Evolutionary conservation across 495 filamentous ascomycete species (phyloP).

Genomic region (Emericellopsis terricola): DNA sequence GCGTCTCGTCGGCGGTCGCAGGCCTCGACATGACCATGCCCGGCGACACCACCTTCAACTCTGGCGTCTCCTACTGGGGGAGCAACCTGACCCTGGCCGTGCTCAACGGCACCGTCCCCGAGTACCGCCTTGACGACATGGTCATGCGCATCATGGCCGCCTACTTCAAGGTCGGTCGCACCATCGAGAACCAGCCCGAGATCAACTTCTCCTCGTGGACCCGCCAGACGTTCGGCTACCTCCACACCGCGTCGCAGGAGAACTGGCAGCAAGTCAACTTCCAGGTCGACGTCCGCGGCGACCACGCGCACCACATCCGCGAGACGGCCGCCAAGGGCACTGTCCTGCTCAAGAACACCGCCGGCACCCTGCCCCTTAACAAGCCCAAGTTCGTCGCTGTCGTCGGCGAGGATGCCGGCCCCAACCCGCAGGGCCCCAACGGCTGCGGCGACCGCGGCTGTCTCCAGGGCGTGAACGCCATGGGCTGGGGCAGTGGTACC

Average conservation of each 20-base stretch:
- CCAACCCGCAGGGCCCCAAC: constrained; percentile 67
- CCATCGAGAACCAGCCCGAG: constrained; percentile 33
- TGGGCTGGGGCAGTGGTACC: constrained; percentile 89
- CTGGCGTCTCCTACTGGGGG: constrained; percentile 64
- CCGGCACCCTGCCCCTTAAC: constrained; percentile 55
- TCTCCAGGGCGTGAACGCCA: constrained; percentile 69
- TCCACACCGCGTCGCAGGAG: constrained; percentile 40
- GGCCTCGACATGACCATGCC: constrained; percentile 95
- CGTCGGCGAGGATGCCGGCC: constrained; percentile 74
- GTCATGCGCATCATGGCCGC: constrained; percentile 81
- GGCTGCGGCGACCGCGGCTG: constrained; percentile 72
- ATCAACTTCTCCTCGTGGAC: constrained; percentile 89
- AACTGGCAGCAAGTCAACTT: constrained; percentile 57
- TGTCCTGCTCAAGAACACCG: constrained; percentile 75
- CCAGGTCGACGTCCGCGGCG: constrained; percentile 65
- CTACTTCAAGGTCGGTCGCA: constrained; percentile 76
- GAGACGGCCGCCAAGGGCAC: constrained; percentile 58
- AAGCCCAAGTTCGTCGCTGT: constrained; percentile 60
- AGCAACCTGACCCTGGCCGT: constrained; percentile 68
- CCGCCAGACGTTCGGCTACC: constrained; percentile 48
- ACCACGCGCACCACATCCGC: constrained; percentile 56
- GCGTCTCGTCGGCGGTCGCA: constrained; percentile 59
- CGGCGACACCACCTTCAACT: constrained; percentile 62
- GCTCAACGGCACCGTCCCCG: constrained; percentile 77
- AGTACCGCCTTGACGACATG: constrained; percentile 90